These are phyloP conservation scores for Triticum monococcum DNA, from an alignment of 176 grass and related monocot genomes.

Conservation along the genomic window DNA sequence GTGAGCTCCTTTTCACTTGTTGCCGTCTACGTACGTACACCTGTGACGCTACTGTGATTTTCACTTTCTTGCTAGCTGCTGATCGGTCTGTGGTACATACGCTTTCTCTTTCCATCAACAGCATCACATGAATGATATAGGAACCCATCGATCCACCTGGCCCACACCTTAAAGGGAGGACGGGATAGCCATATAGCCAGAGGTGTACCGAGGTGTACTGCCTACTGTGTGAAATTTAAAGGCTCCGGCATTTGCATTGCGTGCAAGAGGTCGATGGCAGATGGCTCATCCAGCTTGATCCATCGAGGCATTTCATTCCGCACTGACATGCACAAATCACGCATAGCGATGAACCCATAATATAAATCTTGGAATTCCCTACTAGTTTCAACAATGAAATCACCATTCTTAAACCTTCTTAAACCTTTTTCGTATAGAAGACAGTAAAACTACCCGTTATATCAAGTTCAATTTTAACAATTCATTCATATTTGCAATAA, in stretches of 20 bases:
- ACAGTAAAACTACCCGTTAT: too few species aligned
- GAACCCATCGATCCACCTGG: constrained; percentile 1
- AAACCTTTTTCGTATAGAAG: too few species aligned
- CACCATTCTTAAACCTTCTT: too few species aligned
- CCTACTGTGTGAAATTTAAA: not conserved
- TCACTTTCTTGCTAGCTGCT: constrained; percentile 11
- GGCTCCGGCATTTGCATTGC: not conserved
- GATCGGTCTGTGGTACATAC: not conserved
- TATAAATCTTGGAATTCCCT: not conserved
- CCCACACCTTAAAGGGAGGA: constrained; percentile 3
- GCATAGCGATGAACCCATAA: not conserved
- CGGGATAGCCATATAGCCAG: not conserved
- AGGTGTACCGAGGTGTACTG: not conserved
- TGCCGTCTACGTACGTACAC: not conserved
- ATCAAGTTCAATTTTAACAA: too few species aligned
- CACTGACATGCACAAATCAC: not conserved
- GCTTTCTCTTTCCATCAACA: constrained; percentile 17
- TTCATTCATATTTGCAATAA: too few species aligned
- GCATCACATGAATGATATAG: constrained; percentile 8
- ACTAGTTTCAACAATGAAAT: too few species aligned
- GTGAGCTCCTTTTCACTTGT: constrained; percentile 14
- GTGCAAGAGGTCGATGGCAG: not conserved
- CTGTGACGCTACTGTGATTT: constrained; percentile 6
- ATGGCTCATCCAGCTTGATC: not conserved
- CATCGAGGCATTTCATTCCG: not conserved